Conservation (phyloP, 2,329 filamentous ascomycete species). For the Paracorniculantispora psalliotae region DNA sequence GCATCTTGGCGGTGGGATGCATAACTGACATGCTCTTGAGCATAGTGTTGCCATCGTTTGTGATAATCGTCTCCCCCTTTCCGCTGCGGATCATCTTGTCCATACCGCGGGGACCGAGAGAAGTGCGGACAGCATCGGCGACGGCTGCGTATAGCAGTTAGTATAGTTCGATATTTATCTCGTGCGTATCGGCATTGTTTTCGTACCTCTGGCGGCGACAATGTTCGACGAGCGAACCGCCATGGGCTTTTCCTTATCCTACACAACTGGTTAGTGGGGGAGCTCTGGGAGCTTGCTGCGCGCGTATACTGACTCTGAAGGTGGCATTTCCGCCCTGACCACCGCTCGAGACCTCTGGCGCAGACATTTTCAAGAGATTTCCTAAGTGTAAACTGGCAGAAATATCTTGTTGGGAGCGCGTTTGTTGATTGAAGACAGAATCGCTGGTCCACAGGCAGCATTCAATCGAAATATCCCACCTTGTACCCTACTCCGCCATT, state of each 20-base stretch:
- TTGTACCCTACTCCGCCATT: slow-evolving; percentile 34
- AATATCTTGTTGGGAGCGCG: slow-evolving; percentile 12
- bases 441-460: slow-evolving; percentile 26
- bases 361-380: slow-evolving; percentile 43
- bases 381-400: not conserved
- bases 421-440: slow-evolving; percentile 28
- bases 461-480: slow-evolving; percentile 34
- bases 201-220: slow-evolving; percentile 83
- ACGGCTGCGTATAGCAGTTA: slow-evolving; percentile 58
- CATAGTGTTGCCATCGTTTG: slow-evolving; percentile 99
- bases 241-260: slow-evolving; percentile 97
- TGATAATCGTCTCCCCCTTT: slow-evolving; percentile 97
- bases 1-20: slow-evolving; percentile 99
- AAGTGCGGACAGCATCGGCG: slow-evolving; percentile 95
- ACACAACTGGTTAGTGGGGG: slow-evolving; percentile 32
- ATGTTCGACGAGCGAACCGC: slow-evolving; percentile 96
- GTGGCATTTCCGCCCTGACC: slow-evolving; percentile 46
- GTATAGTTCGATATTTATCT: slow-evolving; percentile 14
- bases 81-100: slow-evolving; percentile 99
- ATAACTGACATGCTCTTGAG: slow-evolving; percentile 98
- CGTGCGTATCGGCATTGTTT: not conserved
- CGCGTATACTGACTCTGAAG: slow-evolving; percentile 47
- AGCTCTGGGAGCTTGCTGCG: slow-evolving; percentile 28
- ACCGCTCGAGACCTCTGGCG: slow-evolving; percentile 25
- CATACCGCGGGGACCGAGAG: slow-evolving; percentile 93